Base-by-base conservation (phyloP, 1,284 basidiomycete species). In the Bjerkandera adusta region DNA sequence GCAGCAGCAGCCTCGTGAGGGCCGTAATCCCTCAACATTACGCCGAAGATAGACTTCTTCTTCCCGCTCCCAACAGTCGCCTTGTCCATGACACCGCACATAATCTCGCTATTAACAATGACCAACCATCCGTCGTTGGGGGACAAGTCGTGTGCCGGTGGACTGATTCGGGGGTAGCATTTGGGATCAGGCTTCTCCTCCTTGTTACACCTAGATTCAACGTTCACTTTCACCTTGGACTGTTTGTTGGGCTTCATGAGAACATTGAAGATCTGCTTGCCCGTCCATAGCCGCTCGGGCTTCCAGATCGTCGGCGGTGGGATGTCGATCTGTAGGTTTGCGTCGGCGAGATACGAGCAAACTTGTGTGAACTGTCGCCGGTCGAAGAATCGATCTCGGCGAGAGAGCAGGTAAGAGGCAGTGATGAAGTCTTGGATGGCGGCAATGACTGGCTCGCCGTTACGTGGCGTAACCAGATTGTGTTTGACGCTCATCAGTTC, bases 51-150 rank as follows among this genome's bases (percentile, higher is more conserved):
- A 2, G 93, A 97, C 66, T 97, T 98, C 76, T 99, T 99, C 79
- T 99, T 99, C 46, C 97, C 97, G 60, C 93, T 92, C 48, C 97
- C 97, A 4, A 99, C 91, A 0, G 94, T 98, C 16, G 92, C 92
- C 72, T 99, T 99, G 73, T 99, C 97, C 81, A 99, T 97, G 7
- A 96, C 91, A 41, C 97, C 97, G 61, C 96, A 98, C 92, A 99
- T 98, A 62, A 99, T 94, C 68, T 99, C 95, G 64, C 91, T 95
- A 67, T 99, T 99, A 53, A 95, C 85, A 46, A 99, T 87, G 48
- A 99, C 97, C 25, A 99, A 80, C 84, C 93, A 99, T 1, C 96
- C 96, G 61, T 99, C 97, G 63, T 99, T 99, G 0, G 96, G 95
- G 8, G 91, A 90, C 71, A 99, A 79, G 63, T 99, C 97, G 12